A percentile compares a stretch with the other conserved stretches of the same genome.
Conservation (phyloP, 257 asterid genomes). For the Solanum paucissectum region DNA sequence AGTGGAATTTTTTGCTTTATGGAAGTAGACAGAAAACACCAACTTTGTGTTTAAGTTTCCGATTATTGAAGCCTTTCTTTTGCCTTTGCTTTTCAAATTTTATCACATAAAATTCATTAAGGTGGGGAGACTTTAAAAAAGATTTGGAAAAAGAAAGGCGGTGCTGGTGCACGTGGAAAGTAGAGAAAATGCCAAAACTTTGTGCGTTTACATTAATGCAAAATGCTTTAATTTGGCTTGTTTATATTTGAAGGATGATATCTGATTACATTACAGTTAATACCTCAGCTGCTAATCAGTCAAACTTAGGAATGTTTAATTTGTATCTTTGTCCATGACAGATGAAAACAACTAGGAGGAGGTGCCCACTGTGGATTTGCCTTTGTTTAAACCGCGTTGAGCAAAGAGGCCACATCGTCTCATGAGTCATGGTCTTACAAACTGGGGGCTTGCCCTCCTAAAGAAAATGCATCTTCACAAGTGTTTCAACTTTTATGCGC, state of each 20-base stretch:
- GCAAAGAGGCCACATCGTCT: background rate
- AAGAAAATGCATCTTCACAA: background rate
- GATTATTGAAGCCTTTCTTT: background rate
- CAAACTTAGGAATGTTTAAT: background rate
- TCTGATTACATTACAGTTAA: background rate
- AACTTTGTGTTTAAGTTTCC: slow-evolving; percentile 10
- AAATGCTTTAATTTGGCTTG: background rate
- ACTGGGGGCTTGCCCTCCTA: background rate
- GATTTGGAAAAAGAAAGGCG: too few species aligned
- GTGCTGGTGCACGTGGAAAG: slow-evolving; percentile 1
- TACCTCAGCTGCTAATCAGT: background rate
- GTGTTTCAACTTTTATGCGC: background rate
- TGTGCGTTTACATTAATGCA: background rate
- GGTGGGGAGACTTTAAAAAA: background rate
- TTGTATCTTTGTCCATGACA: background rate
- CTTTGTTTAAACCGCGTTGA: background rate
- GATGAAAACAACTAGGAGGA: background rate
- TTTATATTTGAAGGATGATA: background rate
- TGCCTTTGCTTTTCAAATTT: background rate
- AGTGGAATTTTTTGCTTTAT: slow-evolving; percentile 48
- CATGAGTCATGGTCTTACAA: background rate
- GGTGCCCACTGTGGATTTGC: background rate
- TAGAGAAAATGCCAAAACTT: background rate
- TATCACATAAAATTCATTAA: background rate
- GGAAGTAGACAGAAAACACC: slow-evolving; percentile 4